Conservation (phyloP, 1,139 yeast species). For the Geotrichum restrictum region DNA sequence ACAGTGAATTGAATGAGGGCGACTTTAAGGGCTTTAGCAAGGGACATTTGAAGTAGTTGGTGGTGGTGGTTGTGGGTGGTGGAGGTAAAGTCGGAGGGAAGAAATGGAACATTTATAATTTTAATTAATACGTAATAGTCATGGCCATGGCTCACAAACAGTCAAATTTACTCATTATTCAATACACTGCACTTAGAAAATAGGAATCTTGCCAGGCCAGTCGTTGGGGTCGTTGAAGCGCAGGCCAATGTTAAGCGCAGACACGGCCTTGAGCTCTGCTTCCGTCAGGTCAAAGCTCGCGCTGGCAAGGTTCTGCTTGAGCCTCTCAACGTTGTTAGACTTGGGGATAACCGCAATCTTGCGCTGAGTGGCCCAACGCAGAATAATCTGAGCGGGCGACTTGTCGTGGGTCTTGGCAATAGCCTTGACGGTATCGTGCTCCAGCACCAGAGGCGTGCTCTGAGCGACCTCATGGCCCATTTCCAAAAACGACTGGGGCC, state of each 20-base stretch:
- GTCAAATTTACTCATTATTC: no score
- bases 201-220: constrained; percentile 58
- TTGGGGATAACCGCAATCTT: constrained; percentile 69
- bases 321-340: constrained; percentile 55
- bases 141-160: background rate
- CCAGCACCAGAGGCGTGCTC: constrained; percentile 52
- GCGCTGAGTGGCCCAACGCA: constrained; percentile 71
- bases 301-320: constrained; percentile 53
- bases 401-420: constrained; percentile 53
- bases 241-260: constrained; percentile 57
- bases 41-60: constrained; percentile 17
- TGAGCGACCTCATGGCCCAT: constrained; percentile 50
- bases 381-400: constrained; percentile 58
- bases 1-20: constrained; percentile 78
- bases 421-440: constrained; percentile 46
- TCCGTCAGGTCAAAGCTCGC: constrained; percentile 54
- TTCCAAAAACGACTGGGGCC: constrained; percentile 61
- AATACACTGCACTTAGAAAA: no score
- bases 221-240: constrained; percentile 85
- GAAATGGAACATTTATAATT: no score
- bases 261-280: constrained; percentile 44
- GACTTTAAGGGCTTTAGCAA: constrained; percentile 47
- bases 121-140: no score
- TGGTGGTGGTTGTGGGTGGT: background rate
- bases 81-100: background rate